Base-by-base conservation (phyloP, 495 filamentous ascomycete species). In the Annulohypoxylon bovei region DNA sequence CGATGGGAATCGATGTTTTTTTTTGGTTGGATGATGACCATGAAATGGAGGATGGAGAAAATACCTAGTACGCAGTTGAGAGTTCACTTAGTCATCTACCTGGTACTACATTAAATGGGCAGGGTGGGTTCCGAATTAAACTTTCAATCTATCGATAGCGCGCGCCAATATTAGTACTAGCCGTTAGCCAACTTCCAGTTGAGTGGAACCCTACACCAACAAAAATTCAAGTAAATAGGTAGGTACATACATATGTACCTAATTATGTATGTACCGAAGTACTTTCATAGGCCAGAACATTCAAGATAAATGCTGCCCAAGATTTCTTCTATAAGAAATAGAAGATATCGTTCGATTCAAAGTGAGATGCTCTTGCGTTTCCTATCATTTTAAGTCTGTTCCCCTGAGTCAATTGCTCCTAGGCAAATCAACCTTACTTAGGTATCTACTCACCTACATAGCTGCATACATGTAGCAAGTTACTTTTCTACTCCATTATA, bases 11-110 rank as follows among this genome's bases (percentile, higher is more conserved):
- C 20, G 61, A 61, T 68, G 56, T 53, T 60, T 55, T 22, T 47
- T 47, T 25, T 46, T 25, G 58, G 54, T 63, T 70, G 32, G 53
- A 66, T 39, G 67, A 71, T 68, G 71, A 59, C 57, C 25, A 67
- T 54, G 58, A 49, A 67, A 70, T 54, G 54, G 44, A 40, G 56
- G 20, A 33, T 14, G 30, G 33, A 53, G 49, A 65, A 65, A 66
- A 57, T 58, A 35, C 32, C 7, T 14, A 35, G 39, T 25, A 8
- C 28, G 23, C 8, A 42, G 33, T 55, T 37, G 50, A 35, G 30
- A 37, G 22, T 28, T 53, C 32, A 53, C 8, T 55, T 55, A 52
- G 52, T 56, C 33, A 39, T 22, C 18, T 37, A 46, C 33, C 9
- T 49, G 14, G 1, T 49, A 46, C 20, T 50, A 12, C 22, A 50